Base-by-base conservation (phyloP, 2,329 filamentous ascomycete species). In the Penicillium hordei region DNA sequence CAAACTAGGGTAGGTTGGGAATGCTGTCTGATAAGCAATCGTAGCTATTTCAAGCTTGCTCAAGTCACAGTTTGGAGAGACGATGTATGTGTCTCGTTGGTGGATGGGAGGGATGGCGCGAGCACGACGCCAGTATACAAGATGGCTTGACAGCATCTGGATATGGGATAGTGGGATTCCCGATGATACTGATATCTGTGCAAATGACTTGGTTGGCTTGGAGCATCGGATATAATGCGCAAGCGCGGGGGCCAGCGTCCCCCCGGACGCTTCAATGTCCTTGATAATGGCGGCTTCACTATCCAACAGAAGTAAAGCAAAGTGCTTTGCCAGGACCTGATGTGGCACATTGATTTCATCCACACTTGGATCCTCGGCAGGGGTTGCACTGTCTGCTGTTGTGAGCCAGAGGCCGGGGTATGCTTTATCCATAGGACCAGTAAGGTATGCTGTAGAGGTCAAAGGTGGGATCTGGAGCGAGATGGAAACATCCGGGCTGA, bases 41-140 rank as follows among this genome's bases (percentile, higher is more conserved):
- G 86, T 85, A 13, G 91, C 91, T 29, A 83, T 78, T 23, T 87
- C 82, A 0, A 97, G 82, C 46, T 86, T 85, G 51, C 83, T 80
- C 67, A 92, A 83, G 67, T 96, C 89, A 60, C 91, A 92, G 71
- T 96, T 95, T 0, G 93, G 93, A 1, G 91, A 95, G 29, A 97
- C 85, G 34, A 97, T 89, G 74, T 97, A 99, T 12, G 88, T 89
- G 71, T 97, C 93, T 48, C 93, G 85, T 43, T 90, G 89, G 69
- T 97, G 92, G 6, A 99, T 83, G 0, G 94, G 94, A 5, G 91
- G 90, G 40, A 97, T 93, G 17, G 93, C 89, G 59, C 95, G 90
- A 46, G 93, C 94, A 57, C 93, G 89, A 25, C 94, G 88, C 93
- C 93, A 97, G 77, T 95, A 96, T 60, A 97, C 92, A 61, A 99